phyloP scores from a whole-genome alignment of 768 basidiomycete species.

The Suillus variegatus region DNA sequence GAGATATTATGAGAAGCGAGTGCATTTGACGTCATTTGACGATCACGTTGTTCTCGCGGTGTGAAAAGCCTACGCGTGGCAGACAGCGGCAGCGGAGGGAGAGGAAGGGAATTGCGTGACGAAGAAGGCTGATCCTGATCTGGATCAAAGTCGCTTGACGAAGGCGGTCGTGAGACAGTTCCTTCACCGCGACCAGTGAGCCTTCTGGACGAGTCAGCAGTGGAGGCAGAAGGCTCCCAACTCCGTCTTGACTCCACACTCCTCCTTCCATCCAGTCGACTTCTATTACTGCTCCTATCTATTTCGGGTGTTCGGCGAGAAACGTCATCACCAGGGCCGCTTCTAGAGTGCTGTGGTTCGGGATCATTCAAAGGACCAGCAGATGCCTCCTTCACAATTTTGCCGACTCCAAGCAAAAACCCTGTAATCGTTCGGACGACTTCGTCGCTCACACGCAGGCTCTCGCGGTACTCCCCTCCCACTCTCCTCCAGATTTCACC shows the following conservation, averaged over 20 bases:
- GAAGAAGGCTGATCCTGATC: conserved; percentile 28
- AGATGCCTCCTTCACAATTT: conserved; percentile 59
- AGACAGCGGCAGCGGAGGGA: conserved; percentile 27
- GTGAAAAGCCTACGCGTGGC: conserved; percentile 55
- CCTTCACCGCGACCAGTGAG: conserved; percentile 28
- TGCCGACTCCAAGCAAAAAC: conserved; percentile 74
- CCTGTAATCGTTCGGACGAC: conserved; percentile 75
- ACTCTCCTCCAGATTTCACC: conserved; percentile 64
- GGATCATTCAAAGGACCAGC: conserved; percentile 29
- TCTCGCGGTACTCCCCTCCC: conserved; percentile 72
- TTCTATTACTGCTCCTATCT: conserved; percentile 42
- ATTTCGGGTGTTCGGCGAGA: conserved; percentile 36
- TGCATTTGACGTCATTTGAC: conserved; percentile 24
- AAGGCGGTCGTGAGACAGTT: conserved; percentile 24
- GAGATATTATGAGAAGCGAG: conserved; percentile 21
- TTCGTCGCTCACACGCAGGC: conserved; percentile 73
- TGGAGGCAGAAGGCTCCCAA: conserved; percentile 39
- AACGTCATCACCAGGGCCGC: conserved; percentile 57
- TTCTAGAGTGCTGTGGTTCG: conserved; percentile 47
- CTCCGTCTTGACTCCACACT: conserved; percentile 51
- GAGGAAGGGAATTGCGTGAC: conserved; percentile 21
- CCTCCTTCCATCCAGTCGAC: conserved; percentile 56
- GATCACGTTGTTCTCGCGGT: conserved; percentile 57
- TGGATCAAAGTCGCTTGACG: conserved; percentile 24
- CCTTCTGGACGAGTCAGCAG: conserved; percentile 28